Evolutionary conservation across 306 rosid species (phyloP).

Genomic region (Trifolium dubium): DNA sequence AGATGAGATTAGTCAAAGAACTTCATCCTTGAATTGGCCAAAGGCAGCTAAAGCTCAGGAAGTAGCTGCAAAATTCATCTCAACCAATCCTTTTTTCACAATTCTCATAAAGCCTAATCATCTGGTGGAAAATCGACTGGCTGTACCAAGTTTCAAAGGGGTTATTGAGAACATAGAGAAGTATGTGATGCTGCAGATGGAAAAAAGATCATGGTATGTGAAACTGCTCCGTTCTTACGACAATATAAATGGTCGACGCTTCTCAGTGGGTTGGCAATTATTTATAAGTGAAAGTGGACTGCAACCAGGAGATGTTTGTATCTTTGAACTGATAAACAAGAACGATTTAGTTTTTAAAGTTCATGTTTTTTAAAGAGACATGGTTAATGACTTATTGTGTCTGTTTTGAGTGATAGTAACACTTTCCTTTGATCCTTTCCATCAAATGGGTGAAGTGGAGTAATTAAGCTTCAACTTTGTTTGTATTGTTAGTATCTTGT

Average conservation of each 20-base stretch:
- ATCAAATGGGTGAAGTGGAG: neutral
- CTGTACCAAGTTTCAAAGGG: slow-evolving; percentile 10
- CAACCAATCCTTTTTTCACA: neutral
- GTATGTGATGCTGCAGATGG: neutral
- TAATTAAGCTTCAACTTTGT: neutral
- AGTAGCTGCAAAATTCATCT: neutral
- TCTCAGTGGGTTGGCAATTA: slow-evolving; percentile 6
- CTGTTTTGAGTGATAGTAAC: neutral
- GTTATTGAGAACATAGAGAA: slow-evolving; percentile 8
- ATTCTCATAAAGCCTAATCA: neutral
- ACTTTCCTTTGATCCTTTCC: too few species aligned
- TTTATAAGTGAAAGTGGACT: slow-evolving; percentile 25
- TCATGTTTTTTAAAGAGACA: slow-evolving; percentile 13
- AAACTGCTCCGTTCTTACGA: neutral
- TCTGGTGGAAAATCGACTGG: neutral
- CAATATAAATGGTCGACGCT: rapidly evolving
- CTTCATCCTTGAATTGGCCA: slow-evolving; percentile 5
- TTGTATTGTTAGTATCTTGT: neutral
- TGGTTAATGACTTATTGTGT: neutral
- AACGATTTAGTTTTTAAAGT: neutral
- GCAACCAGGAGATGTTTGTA: slow-evolving; percentile 37
- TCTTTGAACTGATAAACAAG: slow-evolving; percentile 35
- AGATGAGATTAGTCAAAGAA: neutral
- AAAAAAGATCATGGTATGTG: slow-evolving; percentile 32
- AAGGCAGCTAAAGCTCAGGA: neutral